A percentile compares a stretch with the other conserved stretches of the same genome.
phyloP scores from a whole-genome alignment of 2,329 filamentous ascomycete genomes.

The Aspergillus viridinutans region DNA sequence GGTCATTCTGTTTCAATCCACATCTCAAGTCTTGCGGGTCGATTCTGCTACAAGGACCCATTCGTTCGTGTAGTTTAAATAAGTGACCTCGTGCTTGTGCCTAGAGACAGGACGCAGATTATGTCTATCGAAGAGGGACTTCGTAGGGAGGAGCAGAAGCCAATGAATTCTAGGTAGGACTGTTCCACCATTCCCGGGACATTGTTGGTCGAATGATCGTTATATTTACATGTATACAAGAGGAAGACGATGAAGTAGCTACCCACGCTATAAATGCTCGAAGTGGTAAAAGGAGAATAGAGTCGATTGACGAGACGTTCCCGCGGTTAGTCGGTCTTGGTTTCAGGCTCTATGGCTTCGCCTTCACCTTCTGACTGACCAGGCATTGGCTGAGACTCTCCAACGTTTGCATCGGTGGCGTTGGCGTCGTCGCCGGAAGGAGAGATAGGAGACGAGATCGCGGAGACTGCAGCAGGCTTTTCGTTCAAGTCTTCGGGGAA shows the following conservation, averaged over 20 bases:
- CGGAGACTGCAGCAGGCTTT: constrained; percentile 13
- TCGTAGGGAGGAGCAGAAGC: background rate
- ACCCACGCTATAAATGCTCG: constrained; percentile 16
- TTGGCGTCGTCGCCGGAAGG: constrained; percentile 3
- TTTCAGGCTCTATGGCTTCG: background rate
- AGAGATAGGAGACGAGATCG: constrained; percentile 15
- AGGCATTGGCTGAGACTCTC: background rate
- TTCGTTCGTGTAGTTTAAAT: background rate
- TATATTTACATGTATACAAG: constrained; percentile 9
- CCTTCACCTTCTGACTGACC: constrained; percentile 1
- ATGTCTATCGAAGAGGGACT: background rate
- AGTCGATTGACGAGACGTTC: background rate
- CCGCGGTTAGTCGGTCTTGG: background rate
- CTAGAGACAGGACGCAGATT: background rate
- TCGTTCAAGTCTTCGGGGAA: constrained; percentile 44
- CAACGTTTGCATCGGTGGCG: constrained; percentile 11
- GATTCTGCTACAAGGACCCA: background rate
- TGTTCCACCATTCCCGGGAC: background rate
- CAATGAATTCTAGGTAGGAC: background rate
- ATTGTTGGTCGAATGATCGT: background rate
- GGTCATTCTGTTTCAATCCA: background rate
- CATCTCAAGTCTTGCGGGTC: background rate
- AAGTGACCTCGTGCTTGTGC: background rate
- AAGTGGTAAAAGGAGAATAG: constrained; percentile 2
- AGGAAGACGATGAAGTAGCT: constrained; percentile 2